Evolutionary conservation across 2,329 filamentous ascomycete genomes (phyloP), one percentile per base, ranked within the genome.

Genomic region (Botrytis byssoidea): DNA sequence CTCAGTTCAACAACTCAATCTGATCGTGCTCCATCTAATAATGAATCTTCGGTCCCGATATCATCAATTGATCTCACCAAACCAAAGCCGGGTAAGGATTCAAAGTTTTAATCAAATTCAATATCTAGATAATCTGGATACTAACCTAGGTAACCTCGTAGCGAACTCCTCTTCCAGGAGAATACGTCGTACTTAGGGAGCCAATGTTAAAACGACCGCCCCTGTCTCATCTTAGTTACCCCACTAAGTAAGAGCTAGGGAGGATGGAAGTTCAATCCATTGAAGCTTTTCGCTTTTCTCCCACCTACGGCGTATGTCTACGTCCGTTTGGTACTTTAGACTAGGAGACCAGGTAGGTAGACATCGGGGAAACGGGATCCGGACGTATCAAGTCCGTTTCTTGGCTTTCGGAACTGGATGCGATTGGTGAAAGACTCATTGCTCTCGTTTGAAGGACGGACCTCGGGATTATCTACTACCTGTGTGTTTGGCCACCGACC

Each of bases 101-200:
- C 48, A 55, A 55, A 16, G 12, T n/a, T 16, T 55, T n/a, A n/a
- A 55, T 55, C 48, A n/a, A 55, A 55, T 55, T 55, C 48, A 51
- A 55, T 55, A 55, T 55, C 48, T n/a, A 55, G 48, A n/a, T n/a
- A 55, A 55, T 55, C 48, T 55, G 14, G 48, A 55, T n/a, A 16
- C 48, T n/a, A 55, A 55, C 48, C 48, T n/a, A 16, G 48, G 22
- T n/a, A 12, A 37, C 22, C 16, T 29, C 42, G 35, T 55, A 71
- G 42, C 69, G 59, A 71, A 32, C 32, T 71, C 29, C 57, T 57
- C 48, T 71, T 66, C 59, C 9, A 51, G 59, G 42, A 51, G 59
- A 51, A 51, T 9, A 32, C n/a, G n/a, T 25, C 12, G 29, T 32
- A 32, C 32, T 37, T 12, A 44, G 25, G 48, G 25, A 55, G 48